A percentile compares a stretch with the other conserved stretches of the same genome.
These are phyloP conservation scores for Globisporangium acanthophoron DNA, from an alignment of 352 stramenopile species.

Conservation along the genomic window DNA sequence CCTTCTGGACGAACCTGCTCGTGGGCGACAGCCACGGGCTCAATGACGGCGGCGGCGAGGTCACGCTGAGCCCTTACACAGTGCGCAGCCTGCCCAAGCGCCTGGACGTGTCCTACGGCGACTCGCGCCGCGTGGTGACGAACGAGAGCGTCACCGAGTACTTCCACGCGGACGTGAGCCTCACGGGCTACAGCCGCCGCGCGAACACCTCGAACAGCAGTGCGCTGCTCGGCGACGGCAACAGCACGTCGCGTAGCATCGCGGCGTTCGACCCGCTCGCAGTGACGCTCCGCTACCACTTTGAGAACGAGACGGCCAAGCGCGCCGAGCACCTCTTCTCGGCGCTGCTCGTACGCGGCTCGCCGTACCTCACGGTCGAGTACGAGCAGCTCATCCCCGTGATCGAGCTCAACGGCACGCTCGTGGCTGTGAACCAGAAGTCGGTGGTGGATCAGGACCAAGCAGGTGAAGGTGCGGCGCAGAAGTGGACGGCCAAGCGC, in stretches of 20 bases:
- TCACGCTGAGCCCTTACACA: slow-evolving; percentile 83
- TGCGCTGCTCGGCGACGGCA: slow-evolving; percentile 49
- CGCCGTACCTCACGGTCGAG: slow-evolving; percentile 79
- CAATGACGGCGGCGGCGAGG: slow-evolving; percentile 59
- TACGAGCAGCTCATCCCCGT: slow-evolving; percentile 66
- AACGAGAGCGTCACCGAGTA: slow-evolving; percentile 64
- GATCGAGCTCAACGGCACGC: slow-evolving; percentile 60
- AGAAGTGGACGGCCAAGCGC: slow-evolving; percentile 46
- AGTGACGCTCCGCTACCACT: slow-evolving; percentile 57
- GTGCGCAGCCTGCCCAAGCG: slow-evolving; percentile 60
- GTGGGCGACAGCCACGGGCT: slow-evolving; percentile 69
- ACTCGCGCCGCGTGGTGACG: slow-evolving; percentile 62
- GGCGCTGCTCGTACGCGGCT: slow-evolving; percentile 46
- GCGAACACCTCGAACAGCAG: slow-evolving; percentile 9
- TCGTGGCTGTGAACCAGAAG: slow-evolving; percentile 53
- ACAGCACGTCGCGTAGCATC: slow-evolving; percentile 58
- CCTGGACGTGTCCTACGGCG: slow-evolving; percentile 80
- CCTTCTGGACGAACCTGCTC: slow-evolving; percentile 88
- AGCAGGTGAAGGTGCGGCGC: slow-evolving; percentile 16
- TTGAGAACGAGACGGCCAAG: slow-evolving; percentile 22
- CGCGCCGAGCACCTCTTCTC: slow-evolving; percentile 19
- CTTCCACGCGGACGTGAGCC: slow-evolving; percentile 72
- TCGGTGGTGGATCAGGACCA: slow-evolving; percentile 13
- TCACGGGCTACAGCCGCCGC: slow-evolving; percentile 57
- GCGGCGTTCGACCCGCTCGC: slow-evolving; percentile 64